Evolutionary conservation across 768 basidiomycete genomes (phyloP).

Genomic region (Sistotremastrum niveocremeum): DNA sequence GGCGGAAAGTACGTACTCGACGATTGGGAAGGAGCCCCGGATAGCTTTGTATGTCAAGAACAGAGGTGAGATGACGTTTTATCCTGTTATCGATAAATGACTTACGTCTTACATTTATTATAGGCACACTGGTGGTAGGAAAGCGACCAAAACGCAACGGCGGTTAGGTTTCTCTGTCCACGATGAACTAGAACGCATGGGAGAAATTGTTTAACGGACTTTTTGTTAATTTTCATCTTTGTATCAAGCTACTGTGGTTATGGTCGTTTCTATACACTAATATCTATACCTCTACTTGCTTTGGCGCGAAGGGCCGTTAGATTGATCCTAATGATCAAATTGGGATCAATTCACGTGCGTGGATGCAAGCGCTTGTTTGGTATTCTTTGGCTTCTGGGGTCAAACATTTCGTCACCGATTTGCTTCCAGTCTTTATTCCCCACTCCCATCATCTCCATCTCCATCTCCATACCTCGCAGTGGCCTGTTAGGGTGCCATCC

Average conservation of each 20-base stretch:
- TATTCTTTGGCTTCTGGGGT: too few species aligned
- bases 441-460: too few species aligned
- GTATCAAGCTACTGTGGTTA: too few species aligned
- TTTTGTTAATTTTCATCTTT: too few species aligned
- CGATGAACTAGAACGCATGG: slow-evolving; percentile 36
- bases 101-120: slow-evolving; percentile 1
- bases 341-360: too few species aligned
- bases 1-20: slow-evolving; percentile 72
- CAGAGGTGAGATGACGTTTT: slow-evolving; percentile 40
- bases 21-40: slow-evolving; percentile 94
- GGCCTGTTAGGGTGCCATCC: neutral
- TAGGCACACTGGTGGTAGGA: slow-evolving; percentile 79
- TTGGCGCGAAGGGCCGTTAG: too few species aligned
- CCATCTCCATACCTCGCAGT: neutral
- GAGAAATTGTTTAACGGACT: too few species aligned
- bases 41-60: slow-evolving; percentile 97
- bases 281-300: too few species aligned
- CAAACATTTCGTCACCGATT: too few species aligned
- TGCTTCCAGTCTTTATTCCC: neutral
- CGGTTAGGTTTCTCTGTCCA: slow-evolving; percentile 74
- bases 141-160: slow-evolving; percentile 80
- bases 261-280: too few species aligned
- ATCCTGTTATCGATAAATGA: neutral
- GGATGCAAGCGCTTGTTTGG: too few species aligned
- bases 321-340: too few species aligned